Conservation (phyloP, 106 monocot genomes). For the Vanilla planifolia region DNA sequence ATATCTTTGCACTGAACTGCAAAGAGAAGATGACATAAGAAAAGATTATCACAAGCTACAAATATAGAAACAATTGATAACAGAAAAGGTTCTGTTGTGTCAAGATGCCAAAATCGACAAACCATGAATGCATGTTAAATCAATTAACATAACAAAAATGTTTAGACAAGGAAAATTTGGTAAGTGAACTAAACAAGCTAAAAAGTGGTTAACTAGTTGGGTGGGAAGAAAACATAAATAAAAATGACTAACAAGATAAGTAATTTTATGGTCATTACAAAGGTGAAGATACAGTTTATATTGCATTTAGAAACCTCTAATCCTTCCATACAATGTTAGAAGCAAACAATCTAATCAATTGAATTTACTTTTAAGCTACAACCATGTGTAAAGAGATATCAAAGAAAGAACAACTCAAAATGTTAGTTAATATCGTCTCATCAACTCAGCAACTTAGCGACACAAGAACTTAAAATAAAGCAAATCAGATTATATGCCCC, state of each 20-base stretch:
- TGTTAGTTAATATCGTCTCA: too few species aligned
- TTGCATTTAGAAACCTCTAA: neutral
- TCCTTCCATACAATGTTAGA: too few species aligned
- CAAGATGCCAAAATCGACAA: neutral
- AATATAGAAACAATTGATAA: too few species aligned
- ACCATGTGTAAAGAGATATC: too few species aligned
- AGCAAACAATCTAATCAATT: too few species aligned
- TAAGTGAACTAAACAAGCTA: neutral
- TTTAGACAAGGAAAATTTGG: neutral
- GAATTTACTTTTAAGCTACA: too few species aligned
- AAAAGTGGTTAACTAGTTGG: neutral
- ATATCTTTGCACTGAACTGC: conserved; percentile 97
- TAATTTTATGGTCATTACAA: neutral
- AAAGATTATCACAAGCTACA: neutral
- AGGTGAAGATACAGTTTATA: neutral
- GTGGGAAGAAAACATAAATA: neutral
- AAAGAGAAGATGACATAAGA: conserved; percentile 7
- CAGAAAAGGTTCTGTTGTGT: too few species aligned
- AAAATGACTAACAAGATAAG: neutral
- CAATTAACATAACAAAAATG: neutral
- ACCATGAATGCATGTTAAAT: neutral
- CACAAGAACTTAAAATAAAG: too few species aligned
- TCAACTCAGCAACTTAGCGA: too few species aligned
- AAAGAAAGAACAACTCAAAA: too few species aligned
- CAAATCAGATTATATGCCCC: too few species aligned